Percentiles rank a stretch among this genome's conserved stretches.
phyloP scores from a whole-genome alignment of 2,329 filamentous ascomycete genomes.

The Leptosphaerulina australis region DNA sequence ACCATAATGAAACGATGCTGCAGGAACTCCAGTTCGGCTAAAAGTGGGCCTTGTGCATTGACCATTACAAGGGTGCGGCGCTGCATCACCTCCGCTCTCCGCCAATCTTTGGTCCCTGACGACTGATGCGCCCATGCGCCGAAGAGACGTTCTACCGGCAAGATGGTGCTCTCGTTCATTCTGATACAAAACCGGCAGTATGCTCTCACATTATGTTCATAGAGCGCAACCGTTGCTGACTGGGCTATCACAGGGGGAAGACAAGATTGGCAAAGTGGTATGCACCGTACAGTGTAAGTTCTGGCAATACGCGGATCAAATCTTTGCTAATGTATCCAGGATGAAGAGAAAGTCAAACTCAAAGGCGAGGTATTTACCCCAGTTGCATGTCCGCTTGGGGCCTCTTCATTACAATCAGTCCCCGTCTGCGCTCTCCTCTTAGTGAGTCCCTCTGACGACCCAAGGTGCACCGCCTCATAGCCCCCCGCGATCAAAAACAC shows the following conservation, averaged over 20 bases:
- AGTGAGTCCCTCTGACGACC: conserved; percentile 2
- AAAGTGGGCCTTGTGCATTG: conserved; percentile 4
- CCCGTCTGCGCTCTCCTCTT: too few species aligned
- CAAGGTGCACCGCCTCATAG: conserved; percentile 95
- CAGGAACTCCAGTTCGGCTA: neutral
- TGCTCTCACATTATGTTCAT: conserved; percentile 15
- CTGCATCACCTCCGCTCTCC: conserved; percentile 9
- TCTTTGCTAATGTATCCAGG: conserved; percentile 56
- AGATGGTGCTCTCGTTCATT: conserved; percentile 80
- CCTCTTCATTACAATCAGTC: too few species aligned
- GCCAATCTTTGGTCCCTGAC: conserved; percentile 7
- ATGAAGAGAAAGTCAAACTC: conserved; percentile 98
- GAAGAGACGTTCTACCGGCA: conserved; percentile 14
- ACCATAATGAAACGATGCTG: neutral
- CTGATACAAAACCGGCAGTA: conserved; percentile 90
- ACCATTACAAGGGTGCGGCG: neutral
- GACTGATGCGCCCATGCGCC: conserved; percentile 17
- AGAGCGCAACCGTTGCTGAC: conserved; percentile 11
- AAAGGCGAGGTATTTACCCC: conserved; percentile 79
- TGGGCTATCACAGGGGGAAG: conserved; percentile 73
- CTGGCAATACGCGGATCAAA: neutral
- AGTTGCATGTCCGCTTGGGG: neutral
- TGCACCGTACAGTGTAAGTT: conserved; percentile 80
- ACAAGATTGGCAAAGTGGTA: conserved; percentile 99
- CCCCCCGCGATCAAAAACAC: conserved; percentile 97